Evolutionary conservation across 2,329 filamentous ascomycete species (phyloP), one percentile per base, ranked within the genome.

Genomic region (Massarina eburnea): DNA sequence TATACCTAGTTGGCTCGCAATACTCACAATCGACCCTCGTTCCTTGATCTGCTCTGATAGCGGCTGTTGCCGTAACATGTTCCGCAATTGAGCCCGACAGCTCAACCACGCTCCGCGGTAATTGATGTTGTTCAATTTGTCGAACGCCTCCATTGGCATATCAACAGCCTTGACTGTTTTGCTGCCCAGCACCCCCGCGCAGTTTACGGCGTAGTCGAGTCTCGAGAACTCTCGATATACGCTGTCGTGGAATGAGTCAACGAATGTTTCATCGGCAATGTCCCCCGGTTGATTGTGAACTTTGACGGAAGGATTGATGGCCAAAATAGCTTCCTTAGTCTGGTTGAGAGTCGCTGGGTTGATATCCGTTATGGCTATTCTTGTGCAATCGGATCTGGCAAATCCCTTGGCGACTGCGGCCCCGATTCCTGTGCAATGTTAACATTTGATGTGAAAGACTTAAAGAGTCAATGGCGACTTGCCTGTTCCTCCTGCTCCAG

Each of bases 81-180:
- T 62, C 3, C 56, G 61, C 8, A 82, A 56, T 61, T 83, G 71
- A 37, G 77, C 80, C 40, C 59, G 51, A 32, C 81, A 78, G 50
- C 80, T 82, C 8, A 81, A 66, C 74, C 78, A 83, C 1, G 82
- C 74, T 2, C 81, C 81, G 14, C 35, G 32, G 52, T 82, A 82
- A 52, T 84, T 84, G 56, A 83, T 71, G 32, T 67, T 72, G 29
- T 76, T 82, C 37, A 83, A 71, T 7, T 67, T 67, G 45, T 83
- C 80, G 36, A 83, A 83, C 8, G 69, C 70, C 1, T 71, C 70
- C 1, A 71, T 60, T 0, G 71, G 58, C n/a, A 73, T 78, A 39
- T 82, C 78, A 1, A 75, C 75, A 17, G 72, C 67, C 27, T 71
- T 66, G 8, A 68, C 54, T 1, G 66, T 61, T 7, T 68, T 61